Conservation (phyloP, 1,284 basidiomycete species). For the Rhodotorula sp. region DNA sequence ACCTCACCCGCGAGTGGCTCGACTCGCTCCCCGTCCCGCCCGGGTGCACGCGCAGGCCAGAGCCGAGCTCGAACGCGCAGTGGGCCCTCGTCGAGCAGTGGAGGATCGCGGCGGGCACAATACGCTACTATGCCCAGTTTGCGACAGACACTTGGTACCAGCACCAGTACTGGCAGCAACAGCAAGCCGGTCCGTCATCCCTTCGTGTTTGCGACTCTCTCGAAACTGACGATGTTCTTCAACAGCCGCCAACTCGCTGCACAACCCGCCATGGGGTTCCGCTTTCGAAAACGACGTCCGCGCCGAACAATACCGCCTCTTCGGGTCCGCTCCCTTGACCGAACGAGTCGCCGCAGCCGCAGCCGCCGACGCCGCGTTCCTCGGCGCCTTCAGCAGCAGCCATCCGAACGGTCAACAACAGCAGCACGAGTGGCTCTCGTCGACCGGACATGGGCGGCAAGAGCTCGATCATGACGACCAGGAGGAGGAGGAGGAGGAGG, state of each 20-base stretch:
- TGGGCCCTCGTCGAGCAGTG: constrained; percentile 37
- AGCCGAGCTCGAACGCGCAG: constrained; percentile 16
- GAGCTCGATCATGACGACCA: not conserved
- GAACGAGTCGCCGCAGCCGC: constrained; percentile 1
- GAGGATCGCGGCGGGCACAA: not conserved
- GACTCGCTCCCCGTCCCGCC: constrained; percentile 31
- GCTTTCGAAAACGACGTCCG: not conserved
- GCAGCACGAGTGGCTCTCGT: not conserved
- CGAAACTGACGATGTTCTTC: too few species aligned
- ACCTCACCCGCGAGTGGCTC: constrained; percentile 22
- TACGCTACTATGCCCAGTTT: not conserved
- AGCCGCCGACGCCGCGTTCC: not conserved
- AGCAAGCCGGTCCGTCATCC: not conserved
- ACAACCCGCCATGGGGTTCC: not conserved
- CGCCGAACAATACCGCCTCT: not conserved
- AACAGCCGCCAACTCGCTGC: not conserved
- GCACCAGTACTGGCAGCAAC: not conserved
- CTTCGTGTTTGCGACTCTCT: not conserved
- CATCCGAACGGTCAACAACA: not conserved
- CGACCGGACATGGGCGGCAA: not conserved
- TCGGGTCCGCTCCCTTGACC: not conserved
- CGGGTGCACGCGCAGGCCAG: constrained; percentile 5
- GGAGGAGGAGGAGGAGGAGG: not conserved
- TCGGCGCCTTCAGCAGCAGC: not conserved
- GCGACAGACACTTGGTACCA: not conserved